phyloP scores from a whole-genome alignment of 1,284 basidiomycete species.

The Fomitopsis palustris region DNA sequence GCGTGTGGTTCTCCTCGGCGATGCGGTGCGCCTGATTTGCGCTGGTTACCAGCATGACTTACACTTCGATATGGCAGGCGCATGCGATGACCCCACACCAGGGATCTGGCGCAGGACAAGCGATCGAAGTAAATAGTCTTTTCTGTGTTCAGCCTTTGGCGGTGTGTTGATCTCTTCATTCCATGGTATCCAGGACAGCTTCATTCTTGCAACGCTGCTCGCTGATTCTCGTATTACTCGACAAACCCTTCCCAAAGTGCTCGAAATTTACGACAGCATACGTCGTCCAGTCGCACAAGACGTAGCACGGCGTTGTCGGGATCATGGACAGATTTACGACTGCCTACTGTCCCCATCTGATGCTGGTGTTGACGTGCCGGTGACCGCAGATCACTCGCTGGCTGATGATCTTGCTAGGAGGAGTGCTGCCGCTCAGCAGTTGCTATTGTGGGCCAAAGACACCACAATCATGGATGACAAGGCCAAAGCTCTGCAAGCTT shows the following conservation, averaged over 20 bases:
- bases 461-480: constrained; percentile 5
- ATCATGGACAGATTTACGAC: constrained; percentile 10
- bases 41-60: neutral
- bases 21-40: constrained; percentile 27
- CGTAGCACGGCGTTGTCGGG: constrained; percentile 10
- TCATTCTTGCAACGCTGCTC: constrained; percentile 32
- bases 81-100: constrained; percentile 40
- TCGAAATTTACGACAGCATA: constrained; percentile 34
- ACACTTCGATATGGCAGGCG: constrained; percentile 22
- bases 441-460: constrained; percentile 7
- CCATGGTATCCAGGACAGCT: constrained; percentile 32
- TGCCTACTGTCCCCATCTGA: constrained; percentile 9
- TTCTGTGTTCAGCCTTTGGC: neutral
- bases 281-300: constrained; percentile 30
- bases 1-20: constrained; percentile 32
- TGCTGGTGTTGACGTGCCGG: constrained; percentile 8
- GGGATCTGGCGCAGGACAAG: constrained; percentile 38
- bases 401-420: constrained; percentile 3
- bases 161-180: neutral
- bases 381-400: constrained; percentile 5
- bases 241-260: constrained; percentile 23
- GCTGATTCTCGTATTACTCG: constrained; percentile 24
- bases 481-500: neutral
- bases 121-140: constrained; percentile 29
- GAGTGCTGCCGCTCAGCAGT: neutral